Evolutionary conservation across 306 rosid genomes (phyloP).

Genomic region (Fagus crenata): DNA sequence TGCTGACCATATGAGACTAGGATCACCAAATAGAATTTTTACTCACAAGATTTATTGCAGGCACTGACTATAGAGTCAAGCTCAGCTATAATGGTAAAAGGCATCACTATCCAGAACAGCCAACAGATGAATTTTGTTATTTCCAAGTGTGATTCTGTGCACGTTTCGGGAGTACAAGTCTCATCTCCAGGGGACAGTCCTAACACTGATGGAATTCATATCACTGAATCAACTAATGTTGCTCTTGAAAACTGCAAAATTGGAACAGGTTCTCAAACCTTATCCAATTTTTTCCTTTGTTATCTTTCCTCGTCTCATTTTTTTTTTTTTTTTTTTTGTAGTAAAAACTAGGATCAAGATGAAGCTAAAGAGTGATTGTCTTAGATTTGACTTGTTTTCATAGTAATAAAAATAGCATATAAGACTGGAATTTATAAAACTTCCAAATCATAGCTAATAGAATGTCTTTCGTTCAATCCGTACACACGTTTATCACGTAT

Average conservation of each 20-base stretch:
- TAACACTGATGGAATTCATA: conserved; percentile 94
- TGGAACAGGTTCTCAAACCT: conserved; percentile 73
- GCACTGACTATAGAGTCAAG: conserved; percentile 88
- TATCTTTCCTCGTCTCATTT: neutral
- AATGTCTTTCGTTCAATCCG: neutral
- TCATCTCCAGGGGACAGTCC: conserved; percentile 90
- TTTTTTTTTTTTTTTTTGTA: neutral
- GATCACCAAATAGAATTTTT: conserved; percentile 22
- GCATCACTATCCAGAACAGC: conserved; percentile 78
- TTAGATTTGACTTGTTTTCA: neutral
- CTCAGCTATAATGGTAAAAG: conserved; percentile 64
- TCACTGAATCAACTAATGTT: conserved; percentile 84
- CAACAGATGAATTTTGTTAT: conserved; percentile 91
- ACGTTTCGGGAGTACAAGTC: conserved; percentile 60
- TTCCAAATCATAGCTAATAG: neutral
- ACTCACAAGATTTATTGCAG: conserved; percentile 49
- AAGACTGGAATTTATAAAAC: neutral
- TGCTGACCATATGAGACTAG: conserved; percentile 19
- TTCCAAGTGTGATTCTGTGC: conserved; percentile 63
- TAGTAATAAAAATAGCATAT: neutral
- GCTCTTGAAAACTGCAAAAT: conserved; percentile 75
- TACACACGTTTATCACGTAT: neutral
- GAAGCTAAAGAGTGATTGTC: neutral
- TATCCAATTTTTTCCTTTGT: neutral
- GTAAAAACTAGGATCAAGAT: conserved; percentile 1